Evolutionary conservation across 2,329 filamentous ascomycete genomes (phyloP), one percentile per base, ranked within the genome.

Genomic region (Aureobasidium vineae): DNA sequence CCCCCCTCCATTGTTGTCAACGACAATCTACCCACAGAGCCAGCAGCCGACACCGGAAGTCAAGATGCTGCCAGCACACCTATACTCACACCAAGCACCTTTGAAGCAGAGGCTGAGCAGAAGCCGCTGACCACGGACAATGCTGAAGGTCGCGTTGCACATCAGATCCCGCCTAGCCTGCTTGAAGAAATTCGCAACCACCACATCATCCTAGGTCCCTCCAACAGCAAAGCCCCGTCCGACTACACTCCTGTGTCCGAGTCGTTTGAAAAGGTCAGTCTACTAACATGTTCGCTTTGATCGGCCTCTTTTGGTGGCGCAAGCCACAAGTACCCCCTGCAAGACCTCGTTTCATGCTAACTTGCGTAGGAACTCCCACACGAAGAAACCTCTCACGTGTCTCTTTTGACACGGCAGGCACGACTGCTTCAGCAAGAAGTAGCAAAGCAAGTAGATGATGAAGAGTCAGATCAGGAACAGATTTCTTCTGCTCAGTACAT

Each of bases 401-500:
- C 64, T 5, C 64, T 66, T 5, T 53, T 66, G 43, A 59, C 64
- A 40, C 31, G 54, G 16, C 53, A 66, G 54, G 63, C 63, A 21
- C 53, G 59, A 33, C 36, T 68, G 47, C 49, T 54, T 23, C 66
- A 66, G 26, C 66, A 69, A 36, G 59, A 67, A 36, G 67, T 70
- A 13, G 52, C 67, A 65, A 66, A 60, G 65, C 60, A 69, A 71
- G 77, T 78, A 31, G 83, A 83, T 40, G 84, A 84, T 56, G 83
- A 85, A n/a, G 84, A 86, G 40, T 92, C 90, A 16, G 89, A 90
- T 67, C 88, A 90, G 75, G 91, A 95, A 76, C 91, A 94, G 76
- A 92, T 95, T 69, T 92, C 90, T n/a, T 94, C 90, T 38, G 91
- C 91, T 28, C 83, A 92, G 47, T 95, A 95, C 75, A 83, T 92